A percentile compares a stretch with the other conserved stretches of the same genome.
These are phyloP conservation scores for Scheffersomyces stipitis DNA, from an alignment of 805 yeast species.

Conservation along the genomic window DNA sequence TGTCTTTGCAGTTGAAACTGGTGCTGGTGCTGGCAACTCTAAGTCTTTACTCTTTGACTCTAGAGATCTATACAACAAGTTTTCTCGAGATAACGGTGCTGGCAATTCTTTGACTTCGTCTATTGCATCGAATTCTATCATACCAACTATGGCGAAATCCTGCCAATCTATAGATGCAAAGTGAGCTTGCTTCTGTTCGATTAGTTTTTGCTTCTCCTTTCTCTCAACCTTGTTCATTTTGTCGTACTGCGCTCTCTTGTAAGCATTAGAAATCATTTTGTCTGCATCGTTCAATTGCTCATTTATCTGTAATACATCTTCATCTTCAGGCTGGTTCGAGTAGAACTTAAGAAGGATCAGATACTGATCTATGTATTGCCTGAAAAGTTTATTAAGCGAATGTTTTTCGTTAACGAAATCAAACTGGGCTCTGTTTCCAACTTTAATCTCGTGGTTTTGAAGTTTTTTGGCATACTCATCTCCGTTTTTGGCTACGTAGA, in stretches of 20 bases:
- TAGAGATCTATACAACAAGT: conserved; percentile 61
- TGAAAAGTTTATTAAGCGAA: conserved; percentile 56
- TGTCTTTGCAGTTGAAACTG: conserved; percentile 3
- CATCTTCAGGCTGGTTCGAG: conserved; percentile 1
- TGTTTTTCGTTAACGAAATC: conserved; percentile 64
- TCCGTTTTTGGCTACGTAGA: conserved; percentile 64
- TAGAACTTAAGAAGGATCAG: conserved; percentile 17
- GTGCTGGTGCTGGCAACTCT: conserved; percentile 11
- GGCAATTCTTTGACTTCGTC: conserved; percentile 59
- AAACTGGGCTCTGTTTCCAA: conserved; percentile 53
- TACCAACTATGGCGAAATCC: conserved; percentile 70
- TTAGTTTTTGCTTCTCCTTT: conserved; percentile 26
- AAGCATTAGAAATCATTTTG: conserved; percentile 47
- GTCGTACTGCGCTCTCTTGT: conserved; percentile 55
- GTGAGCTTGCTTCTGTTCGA: conserved; percentile 44
- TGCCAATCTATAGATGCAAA: conserved; percentile 88
- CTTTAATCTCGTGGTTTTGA: conserved; percentile 35
- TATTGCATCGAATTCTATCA: conserved; percentile 60
- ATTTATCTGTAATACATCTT: conserved; percentile 8
- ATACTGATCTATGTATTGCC: conserved; percentile 57
- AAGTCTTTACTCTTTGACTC: conserved; percentile 46
- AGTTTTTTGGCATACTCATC: conserved; percentile 33
- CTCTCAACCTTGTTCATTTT: conserved; percentile 33
- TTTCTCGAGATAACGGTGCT: conserved; percentile 55
- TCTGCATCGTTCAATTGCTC: conserved; percentile 21